Evolutionary conservation across 2,329 filamentous ascomycete species (phyloP), one percentile per base, ranked within the genome.

Genomic region (Monilinia polystroma): DNA sequence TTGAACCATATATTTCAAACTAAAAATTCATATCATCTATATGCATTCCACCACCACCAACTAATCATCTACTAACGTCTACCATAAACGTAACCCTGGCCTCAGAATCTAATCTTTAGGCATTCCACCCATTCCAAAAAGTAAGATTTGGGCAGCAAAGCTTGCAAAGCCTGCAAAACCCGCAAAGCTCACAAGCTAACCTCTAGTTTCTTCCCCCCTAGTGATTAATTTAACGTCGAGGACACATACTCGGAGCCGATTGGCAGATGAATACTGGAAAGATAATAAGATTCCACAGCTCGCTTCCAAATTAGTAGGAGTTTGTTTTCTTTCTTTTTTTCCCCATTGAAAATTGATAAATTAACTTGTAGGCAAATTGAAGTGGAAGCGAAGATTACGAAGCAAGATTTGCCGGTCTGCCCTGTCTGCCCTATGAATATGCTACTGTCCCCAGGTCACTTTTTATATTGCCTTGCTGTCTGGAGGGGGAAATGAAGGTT

Each of bases 81-180:
- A n/a, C 45, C 45, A 49, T n/a, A 7, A 18, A n/a, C 20, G 3
- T 14, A 47, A 6, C 20, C 45, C 20, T 1, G 23, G 23, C 45
- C 20, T 49, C 45, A 49, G 45, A 4, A 18, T n/a, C 20, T 20
- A n/a, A 49, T 3, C 45, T n/a, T 49, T 49, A 49, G 45, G 45
- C 45, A 49, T 41, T 41, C 38, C 45, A 49, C 6, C 18, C 45
- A 49, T 49, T 20, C 7, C 4, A n/a, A 4, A 49, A n/a, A 49
- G 45, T 49, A 49, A 49, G 45, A 49, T 49, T 49, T 49, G 45
- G 45, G 45, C 45, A n/a, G 45, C 45, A 49, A 49, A 49, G 45
- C 45, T n/a, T 47, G 43, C 43, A 47, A 47, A 47, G 16, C 43
- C 18, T 47, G 43, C 43, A 18, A 47, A 47, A 20, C 43, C 18